phyloP scores from a whole-genome alignment of 148 eudicot species.

The Pouteria glomerata region DNA sequence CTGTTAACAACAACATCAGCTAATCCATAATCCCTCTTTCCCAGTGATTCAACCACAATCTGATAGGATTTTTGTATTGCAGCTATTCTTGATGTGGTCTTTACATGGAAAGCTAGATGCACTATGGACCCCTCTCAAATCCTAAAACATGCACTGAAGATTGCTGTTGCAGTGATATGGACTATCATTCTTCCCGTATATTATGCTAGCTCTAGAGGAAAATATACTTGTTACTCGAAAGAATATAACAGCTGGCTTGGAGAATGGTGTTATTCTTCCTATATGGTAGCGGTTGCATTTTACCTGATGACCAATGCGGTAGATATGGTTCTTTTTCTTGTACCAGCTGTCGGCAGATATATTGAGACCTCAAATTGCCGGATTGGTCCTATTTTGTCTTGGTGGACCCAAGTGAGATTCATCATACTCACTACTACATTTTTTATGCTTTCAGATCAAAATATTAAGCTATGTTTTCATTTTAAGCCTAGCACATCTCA shows the following conservation, averaged over 20 bases:
- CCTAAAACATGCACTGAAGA: slow-evolving; percentile 49
- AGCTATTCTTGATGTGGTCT: slow-evolving; percentile 75
- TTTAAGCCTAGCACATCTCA: neutral
- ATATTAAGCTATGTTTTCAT: neutral
- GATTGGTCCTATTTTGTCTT: slow-evolving; percentile 52
- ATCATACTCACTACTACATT: neutral
- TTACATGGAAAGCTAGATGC: slow-evolving; percentile 84
- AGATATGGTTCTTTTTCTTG: slow-evolving; percentile 80
- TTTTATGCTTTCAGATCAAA: neutral
- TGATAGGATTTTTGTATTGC: slow-evolving; percentile 22
- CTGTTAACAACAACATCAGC: neutral
- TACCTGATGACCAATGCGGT: slow-evolving; percentile 77
- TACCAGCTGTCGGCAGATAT: slow-evolving; percentile 75
- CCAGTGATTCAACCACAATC: neutral
- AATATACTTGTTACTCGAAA: slow-evolving; percentile 67
- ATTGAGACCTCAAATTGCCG: slow-evolving; percentile 84
- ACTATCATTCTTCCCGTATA: slow-evolving; percentile 70
- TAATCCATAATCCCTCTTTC: neutral
- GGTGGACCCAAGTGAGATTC: slow-evolving; percentile 86
- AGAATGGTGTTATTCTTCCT: slow-evolving; percentile 97
- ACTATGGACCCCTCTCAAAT: slow-evolving; percentile 52
- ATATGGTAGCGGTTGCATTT: slow-evolving; percentile 77
- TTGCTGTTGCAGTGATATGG: slow-evolving; percentile 69
- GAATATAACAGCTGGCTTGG: slow-evolving; percentile 68
- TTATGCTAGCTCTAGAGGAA: slow-evolving; percentile 66